Percentiles rank a stretch among this genome's conserved stretches.
These are phyloP conservation scores for Oropetium thomaeum DNA, from an alignment of 176 grass and related monocot species.

Conservation along the genomic window DNA sequence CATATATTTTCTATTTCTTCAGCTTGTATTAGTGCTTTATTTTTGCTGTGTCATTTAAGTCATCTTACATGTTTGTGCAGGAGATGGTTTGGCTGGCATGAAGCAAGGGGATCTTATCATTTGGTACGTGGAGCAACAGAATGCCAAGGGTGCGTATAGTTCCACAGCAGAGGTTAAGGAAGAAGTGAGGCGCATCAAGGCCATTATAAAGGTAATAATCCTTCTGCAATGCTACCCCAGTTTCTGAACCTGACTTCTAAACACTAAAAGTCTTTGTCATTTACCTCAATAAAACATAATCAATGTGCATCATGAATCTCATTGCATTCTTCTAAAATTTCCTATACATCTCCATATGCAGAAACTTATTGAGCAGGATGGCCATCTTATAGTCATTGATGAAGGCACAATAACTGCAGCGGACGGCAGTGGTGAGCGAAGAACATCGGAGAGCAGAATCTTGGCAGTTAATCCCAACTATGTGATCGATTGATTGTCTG, in stretches of 20 bases:
- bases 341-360: constrained; percentile 37
- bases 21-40: not conserved
- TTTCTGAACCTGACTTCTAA: not conserved
- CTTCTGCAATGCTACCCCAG: not conserved
- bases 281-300: not conserved
- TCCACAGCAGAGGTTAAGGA: constrained; percentile 91
- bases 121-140: constrained; percentile 95
- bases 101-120: constrained; percentile 93
- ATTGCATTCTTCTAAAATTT: constrained; percentile 1
- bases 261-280: not conserved
- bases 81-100: constrained; percentile 86
- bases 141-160: constrained; percentile 70
- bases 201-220: constrained; percentile 79
- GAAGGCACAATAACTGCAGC: constrained; percentile 47
- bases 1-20: not conserved
- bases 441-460: constrained; percentile 62
- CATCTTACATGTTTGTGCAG: constrained; percentile 32
- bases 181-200: constrained; percentile 90
- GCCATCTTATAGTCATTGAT: constrained; percentile 94
- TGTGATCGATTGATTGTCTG: constrained; percentile 61
- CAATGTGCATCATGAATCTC: not conserved
- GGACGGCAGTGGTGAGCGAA: constrained; percentile 30
- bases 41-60: not conserved
- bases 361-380: constrained; percentile 93
- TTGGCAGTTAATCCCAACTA: constrained; percentile 93